These are phyloP conservation scores for Cicer yamashitae DNA, from an alignment of 306 rosid species.

Conservation along the genomic window DNA sequence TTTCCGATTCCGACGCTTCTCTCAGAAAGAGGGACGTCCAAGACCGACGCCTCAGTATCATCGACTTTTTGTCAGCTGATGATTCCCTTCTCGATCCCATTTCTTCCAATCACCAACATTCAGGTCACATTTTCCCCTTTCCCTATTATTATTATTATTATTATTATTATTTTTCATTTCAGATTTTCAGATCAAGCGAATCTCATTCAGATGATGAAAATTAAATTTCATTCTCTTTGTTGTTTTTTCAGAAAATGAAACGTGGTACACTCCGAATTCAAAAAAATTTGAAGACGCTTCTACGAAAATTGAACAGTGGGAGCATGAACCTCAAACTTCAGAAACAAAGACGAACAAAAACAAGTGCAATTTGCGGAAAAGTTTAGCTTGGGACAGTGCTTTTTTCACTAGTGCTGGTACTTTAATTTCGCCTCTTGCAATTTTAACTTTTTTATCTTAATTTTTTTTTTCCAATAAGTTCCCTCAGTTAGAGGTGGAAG, in stretches of 20 bases:
- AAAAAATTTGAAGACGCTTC: conserved; percentile 58
- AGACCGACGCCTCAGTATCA: conserved; percentile 78
- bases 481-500: no score
- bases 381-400: conserved; percentile 97
- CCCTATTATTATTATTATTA: not conserved
- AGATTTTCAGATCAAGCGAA: not conserved
- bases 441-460: not conserved
- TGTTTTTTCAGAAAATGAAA: conserved; percentile 55
- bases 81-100: conserved; percentile 76
- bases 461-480: not conserved
- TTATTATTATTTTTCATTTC: not conserved
- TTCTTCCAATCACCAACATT: conserved; percentile 39
- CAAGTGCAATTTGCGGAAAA: conserved; percentile 88
- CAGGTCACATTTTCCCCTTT: conserved; percentile 48
- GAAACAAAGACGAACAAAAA: conserved; percentile 55
- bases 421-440: conserved; percentile 5
- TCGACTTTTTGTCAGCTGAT: conserved; percentile 86
- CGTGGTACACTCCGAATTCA: conserved; percentile 53
- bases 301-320: conserved; percentile 53
- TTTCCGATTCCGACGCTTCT: conserved; percentile 47
- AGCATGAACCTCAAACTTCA: conserved; percentile 53
- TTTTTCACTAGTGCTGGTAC: conserved; percentile 94
- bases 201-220: not conserved
- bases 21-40: conserved; percentile 45
- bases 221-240: not conserved